These are phyloP conservation scores for Carallia pectinifolia DNA, from an alignment of 345 rosid genomes.

Conservation along the genomic window DNA sequence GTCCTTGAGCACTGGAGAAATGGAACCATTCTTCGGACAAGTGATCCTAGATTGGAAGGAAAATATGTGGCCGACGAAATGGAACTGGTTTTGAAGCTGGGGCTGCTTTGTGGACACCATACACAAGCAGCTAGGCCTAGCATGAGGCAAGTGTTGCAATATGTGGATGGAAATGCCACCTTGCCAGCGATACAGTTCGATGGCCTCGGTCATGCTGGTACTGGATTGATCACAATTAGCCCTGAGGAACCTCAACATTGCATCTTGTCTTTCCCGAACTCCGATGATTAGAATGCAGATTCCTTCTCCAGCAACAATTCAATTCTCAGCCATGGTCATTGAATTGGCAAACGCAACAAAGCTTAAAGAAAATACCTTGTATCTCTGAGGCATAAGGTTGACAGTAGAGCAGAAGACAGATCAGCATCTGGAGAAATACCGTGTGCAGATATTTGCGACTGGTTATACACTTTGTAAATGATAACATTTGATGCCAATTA, in stretches of 20 bases:
- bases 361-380: too few relatives aligned
- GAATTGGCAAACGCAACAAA: neutral
- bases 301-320: neutral
- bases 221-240: neutral
- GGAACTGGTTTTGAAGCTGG: slow-evolving; percentile 16
- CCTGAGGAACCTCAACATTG: neutral
- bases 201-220: too few relatives aligned
- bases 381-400: too few relatives aligned
- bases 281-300: neutral
- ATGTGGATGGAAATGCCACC: slow-evolving; percentile 9
- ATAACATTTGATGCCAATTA: too few relatives aligned
- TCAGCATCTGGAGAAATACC: too few relatives aligned
- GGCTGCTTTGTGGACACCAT: slow-evolving; percentile 10
- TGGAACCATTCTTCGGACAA: slow-evolving; percentile 7
- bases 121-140: slow-evolving; percentile 13
- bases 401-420: too few relatives aligned
- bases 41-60: slow-evolving; percentile 15
- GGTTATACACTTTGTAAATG: too few relatives aligned
- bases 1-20: slow-evolving; percentile 8
- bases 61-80: slow-evolving; percentile 6
- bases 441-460: too few relatives aligned
- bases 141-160: slow-evolving; percentile 17
- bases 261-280: neutral
- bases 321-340: slow-evolving; percentile 1
- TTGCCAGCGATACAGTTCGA: slow-evolving; percentile 16